These are phyloP conservation scores for Pseudogymnoascus sp. DNA, from an alignment of 2,329 filamentous ascomycete species.

Conservation along the genomic window DNA sequence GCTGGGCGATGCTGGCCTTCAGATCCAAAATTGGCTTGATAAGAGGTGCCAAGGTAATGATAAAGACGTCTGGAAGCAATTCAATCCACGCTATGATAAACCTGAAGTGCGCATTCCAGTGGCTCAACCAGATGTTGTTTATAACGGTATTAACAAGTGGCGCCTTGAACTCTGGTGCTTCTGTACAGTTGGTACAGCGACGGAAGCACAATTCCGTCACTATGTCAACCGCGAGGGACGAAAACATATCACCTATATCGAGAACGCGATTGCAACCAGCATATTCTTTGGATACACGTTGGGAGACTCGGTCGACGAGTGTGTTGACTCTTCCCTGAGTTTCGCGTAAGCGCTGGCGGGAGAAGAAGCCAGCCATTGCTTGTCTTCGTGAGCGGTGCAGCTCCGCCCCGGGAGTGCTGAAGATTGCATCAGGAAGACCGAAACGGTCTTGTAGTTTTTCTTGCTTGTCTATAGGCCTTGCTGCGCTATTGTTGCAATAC, in stretches of 20 bases:
- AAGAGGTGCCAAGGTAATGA: background rate
- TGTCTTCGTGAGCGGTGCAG: background rate
- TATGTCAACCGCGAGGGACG: constrained; percentile 11
- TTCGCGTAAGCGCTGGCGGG: background rate
- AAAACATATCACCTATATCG: constrained; percentile 10
- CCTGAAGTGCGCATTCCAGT: background rate
- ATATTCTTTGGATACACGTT: background rate
- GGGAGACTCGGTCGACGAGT: background rate
- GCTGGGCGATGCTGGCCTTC: background rate
- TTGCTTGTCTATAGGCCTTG: constrained; percentile 2
- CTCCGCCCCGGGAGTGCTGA: background rate
- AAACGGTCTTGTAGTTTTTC: background rate
- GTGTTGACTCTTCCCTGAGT: background rate
- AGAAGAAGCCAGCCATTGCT: background rate
- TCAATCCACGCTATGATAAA: background rate
- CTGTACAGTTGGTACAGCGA: background rate
- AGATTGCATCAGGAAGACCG: background rate
- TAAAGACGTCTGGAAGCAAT: background rate
- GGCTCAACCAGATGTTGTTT: background rate
- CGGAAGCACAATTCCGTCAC: background rate
- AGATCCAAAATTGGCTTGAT: background rate
- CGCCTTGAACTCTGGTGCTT: background rate
- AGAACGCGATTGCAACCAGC: background rate
- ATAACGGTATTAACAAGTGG: background rate
- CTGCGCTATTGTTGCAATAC: background rate